Base-by-base conservation (phyloP, 1,284 basidiomycete genomes). In the Chalciporus sp. region DNA sequence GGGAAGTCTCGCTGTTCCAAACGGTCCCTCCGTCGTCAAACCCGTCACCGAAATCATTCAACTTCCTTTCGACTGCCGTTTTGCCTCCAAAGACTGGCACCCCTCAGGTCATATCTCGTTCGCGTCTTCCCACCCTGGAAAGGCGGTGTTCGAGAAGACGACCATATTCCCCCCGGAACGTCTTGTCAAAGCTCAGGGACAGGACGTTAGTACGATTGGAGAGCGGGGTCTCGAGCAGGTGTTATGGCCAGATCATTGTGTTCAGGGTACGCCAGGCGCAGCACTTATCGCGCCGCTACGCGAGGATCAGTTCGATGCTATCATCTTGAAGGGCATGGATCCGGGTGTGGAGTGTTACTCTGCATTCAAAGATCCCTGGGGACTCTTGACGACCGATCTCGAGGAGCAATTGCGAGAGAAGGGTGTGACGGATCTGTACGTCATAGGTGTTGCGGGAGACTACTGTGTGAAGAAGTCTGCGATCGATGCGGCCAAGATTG, bases 231-330 rank as follows among this genome's bases (percentile, higher is more conserved):
- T 75, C 26, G 67, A 75, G 47, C 81, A 82, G 62, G 70, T 75
- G 10, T 63, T 82, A 35, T 82, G 80, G 80, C 81, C 80, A 2
- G 72, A 74, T 37, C 80, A 83, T 54, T 82, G 80, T 40, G 70
- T 83, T 14, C 75, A 74, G 39, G 58, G 63, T 31, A 76, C 78
- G 0, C 65, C 54, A 0, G 80, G 81, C 3, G 73, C 74, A 0
- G 67, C 73, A 37, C 75, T 81, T 35, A 74, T 77, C 12, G 67
- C 74, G 0, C 74, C 74, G n/a, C 59, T 82, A 14, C 57, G 71
- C 39, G 64, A 70, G 41, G 59, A 59, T 11, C 63, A 61, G 40
- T 71, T 81, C 46, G 74, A 77, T 27, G 65, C 58, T 23, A 62
- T 78, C 26, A 64, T 82, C 9, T 63, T 70, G 55, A 83, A 82